phyloP scores from a whole-genome alignment of 164 flowering plant genomes.

The Umbilicus rupestris region DNA sequence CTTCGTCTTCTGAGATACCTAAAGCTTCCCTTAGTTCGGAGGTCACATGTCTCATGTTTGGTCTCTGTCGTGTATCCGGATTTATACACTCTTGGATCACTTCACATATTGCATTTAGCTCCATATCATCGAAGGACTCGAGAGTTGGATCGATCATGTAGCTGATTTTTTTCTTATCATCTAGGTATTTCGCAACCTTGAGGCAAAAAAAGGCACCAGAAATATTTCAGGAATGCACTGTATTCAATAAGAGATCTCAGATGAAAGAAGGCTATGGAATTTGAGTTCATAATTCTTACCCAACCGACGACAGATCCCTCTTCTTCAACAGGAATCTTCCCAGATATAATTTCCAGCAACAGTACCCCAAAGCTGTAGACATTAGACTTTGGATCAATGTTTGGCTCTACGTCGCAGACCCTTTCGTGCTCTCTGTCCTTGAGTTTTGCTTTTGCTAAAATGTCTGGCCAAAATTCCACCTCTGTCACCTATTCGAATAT shows the following conservation, averaged over 20 bases:
- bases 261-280: neutral
- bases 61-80: conserved; percentile 10
- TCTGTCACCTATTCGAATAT: conserved; percentile 9
- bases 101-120: conserved; percentile 10
- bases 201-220: neutral
- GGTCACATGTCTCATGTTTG: conserved; percentile 9
- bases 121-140: conserved; percentile 8
- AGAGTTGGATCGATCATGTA: conserved; percentile 12
- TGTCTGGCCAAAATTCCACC: neutral
- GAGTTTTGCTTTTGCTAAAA: neutral
- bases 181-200: conserved; percentile 10
- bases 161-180: conserved; percentile 9
- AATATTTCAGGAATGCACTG: neutral
- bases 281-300: conserved; percentile 7
- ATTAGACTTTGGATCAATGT: neutral
- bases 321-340: conserved; percentile 11
- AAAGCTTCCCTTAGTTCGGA: conserved; percentile 9
- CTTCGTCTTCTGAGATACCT: conserved; percentile 4
- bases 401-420: neutral
- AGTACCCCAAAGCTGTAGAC: conserved; percentile 10
- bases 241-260: neutral
- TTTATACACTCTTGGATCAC: conserved; percentile 12
- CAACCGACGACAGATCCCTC: conserved; percentile 7
- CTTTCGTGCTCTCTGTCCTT: neutral
- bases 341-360: conserved; percentile 12